Evolutionary conservation across 2,329 filamentous ascomycete genomes (phyloP), one percentile per base, ranked within the genome.

Genomic region (Neofusicoccum ribis): DNA sequence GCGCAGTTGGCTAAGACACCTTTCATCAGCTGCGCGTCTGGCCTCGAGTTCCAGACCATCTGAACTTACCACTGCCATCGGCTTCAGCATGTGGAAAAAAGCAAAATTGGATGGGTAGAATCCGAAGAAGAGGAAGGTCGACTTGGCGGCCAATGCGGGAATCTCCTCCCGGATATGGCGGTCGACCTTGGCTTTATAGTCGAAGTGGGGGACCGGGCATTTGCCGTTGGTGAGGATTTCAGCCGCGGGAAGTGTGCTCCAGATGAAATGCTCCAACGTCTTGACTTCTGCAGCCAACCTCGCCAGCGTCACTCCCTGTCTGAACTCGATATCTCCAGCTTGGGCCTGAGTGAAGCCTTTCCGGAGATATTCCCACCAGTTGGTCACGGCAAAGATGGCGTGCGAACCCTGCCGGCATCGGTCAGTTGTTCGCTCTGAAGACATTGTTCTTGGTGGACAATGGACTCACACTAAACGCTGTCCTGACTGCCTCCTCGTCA

Each of bases 231-330:
- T 74, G 15, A 77, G 71, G 11, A 65, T 68, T 39, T 67, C 69
- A 4, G 73, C 70, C 37, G 76, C 74, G 0, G 81, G 81, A 5
- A 81, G 72, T 0, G 81, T 83, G 6, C 77, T 81, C 79, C 80
- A 83, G 63, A 83, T 73, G 68, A 78, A 83, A 66, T 82, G 79
- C 63, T 80, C 71, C 0, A 84, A 73, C 0, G 78, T 76, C 0
- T 3, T 23, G 68, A 14, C 0, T 72, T 78, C 7, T 69, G 66
- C 0, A 76, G 72, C 0, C 81, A 81, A 2, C 80, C 80, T 4
- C 74, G 80, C 80, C 5, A 83, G 66, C 44, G 80, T 82, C 68
- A 75, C 78, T 5, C 76, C 80, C 46, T 81, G 79, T 9, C 66
- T 62, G 15, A 71, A 69, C 70, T 83, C 82, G 17, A 76, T 71